Evolutionary conservation across 163 green algal species (phyloP), one percentile per base, ranked within the genome.

Genomic region (Coccomyxa subellipsoidea): DNA sequence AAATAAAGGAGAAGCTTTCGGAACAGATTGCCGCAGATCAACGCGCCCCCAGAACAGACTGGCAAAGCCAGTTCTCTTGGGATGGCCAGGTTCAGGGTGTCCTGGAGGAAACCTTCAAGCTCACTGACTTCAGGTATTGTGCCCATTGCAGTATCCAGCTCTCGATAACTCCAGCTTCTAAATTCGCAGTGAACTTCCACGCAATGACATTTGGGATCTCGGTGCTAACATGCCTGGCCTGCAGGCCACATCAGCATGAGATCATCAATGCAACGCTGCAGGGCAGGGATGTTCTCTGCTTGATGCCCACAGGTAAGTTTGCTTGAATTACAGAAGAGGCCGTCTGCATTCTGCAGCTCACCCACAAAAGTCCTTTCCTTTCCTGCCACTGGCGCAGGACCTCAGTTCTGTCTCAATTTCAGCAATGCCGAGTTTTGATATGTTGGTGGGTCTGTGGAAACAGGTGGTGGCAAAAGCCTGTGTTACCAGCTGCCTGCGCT

Each of bases 401-500:
- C n/a, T n/a, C n/a, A n/a, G n/a, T n/a, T n/a, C n/a, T n/a, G n/a
- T n/a, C n/a, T n/a, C n/a, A n/a, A n/a, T n/a, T 21, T 7, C 47
- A 59, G 47, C 47, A 8, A 59, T 59, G 47, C 21, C 47, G 23
- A 27, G 21, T 18, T 18, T 27, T 18, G 15, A 59, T 59, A 12
- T 59, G 47, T 27, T 59, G 47, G 47, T 12, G 47, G 15, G 23
- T 59, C 47, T 59, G 47, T 1, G 1, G 31, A 23, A 35, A 23
- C 66, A 73, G 66, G 89, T 23, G 89, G 88, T 35, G 93, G 93
- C 85, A 97, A 97, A 87, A 89, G 73, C 38, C 84, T 97, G 71
- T 95, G 90, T 84, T 97, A 94, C 84, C 93, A 97, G 88, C 84
- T 94, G 79, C 84, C 89, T 31, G 87, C 87, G 23, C 77, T 93